Percentiles rank a stretch among this genome's conserved stretches.
Conservation (phyloP, 2,329 filamentous ascomycete genomes). For the Cytospora mali region DNA sequence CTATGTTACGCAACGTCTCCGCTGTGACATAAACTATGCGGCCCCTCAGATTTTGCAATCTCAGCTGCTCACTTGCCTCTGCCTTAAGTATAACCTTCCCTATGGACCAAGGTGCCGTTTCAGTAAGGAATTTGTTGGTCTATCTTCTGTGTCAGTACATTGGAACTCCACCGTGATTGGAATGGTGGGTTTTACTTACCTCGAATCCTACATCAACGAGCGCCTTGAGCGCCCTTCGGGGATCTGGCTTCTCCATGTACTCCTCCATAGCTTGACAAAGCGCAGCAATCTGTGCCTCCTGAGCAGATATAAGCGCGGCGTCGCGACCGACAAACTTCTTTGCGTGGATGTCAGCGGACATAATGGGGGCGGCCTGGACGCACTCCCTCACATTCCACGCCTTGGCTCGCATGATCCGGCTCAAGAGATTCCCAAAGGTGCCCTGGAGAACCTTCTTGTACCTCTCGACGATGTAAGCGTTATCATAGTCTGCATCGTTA, state of each 20-base stretch:
- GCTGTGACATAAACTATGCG: slow-evolving; percentile 69
- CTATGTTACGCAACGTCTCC: slow-evolving; percentile 77
- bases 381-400: slow-evolving; percentile 68
- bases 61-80: slow-evolving; percentile 38
- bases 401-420: slow-evolving; percentile 68
- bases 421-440: slow-evolving; percentile 79
- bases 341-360: neutral
- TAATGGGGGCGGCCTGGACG: slow-evolving; percentile 44
- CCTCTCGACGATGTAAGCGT: slow-evolving; percentile 69
- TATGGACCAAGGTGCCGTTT: slow-evolving; percentile 69
- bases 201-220: slow-evolving; percentile 65
- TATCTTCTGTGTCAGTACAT: slow-evolving; percentile 37
- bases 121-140: slow-evolving; percentile 69
- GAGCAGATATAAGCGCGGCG: slow-evolving; percentile 9
- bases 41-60: slow-evolving; percentile 44
- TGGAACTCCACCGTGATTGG: too few relatives aligned
- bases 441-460: slow-evolving; percentile 81
- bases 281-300: slow-evolving; percentile 2
- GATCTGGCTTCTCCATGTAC: slow-evolving; percentile 24
- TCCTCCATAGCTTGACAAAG: slow-evolving; percentile 8
- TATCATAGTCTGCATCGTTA: slow-evolving; percentile 84
- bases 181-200: slow-evolving; percentile 44
- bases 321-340: slow-evolving; percentile 2
- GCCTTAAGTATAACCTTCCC: slow-evolving; percentile 40
- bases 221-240: slow-evolving; percentile 20